Percentiles rank a stretch among this genome's conserved stretches.
phyloP scores from a whole-genome alignment of 257 asterid species.

The Scutellaria minor region DNA sequence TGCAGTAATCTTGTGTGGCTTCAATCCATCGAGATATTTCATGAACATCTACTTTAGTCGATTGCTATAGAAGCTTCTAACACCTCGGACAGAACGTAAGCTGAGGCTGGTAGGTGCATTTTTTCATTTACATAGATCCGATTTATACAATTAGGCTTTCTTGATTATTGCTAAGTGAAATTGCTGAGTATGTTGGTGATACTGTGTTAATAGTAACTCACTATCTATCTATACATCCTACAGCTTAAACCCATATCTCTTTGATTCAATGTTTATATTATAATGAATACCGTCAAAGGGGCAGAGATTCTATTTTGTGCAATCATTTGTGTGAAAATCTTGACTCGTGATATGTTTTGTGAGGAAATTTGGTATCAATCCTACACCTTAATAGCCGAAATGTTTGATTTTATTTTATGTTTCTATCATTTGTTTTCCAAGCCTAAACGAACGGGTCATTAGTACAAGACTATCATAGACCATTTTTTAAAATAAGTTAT shows the following conservation, averaged over 20 bases:
- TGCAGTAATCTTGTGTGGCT: slow-evolving; percentile 82
- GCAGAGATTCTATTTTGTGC: neutral
- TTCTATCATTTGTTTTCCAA: too few relatives aligned
- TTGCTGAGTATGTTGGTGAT: neutral
- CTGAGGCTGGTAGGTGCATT: too few relatives aligned
- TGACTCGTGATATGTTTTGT: neutral
- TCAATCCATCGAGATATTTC: slow-evolving; percentile 85
- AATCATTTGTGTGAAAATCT: neutral
- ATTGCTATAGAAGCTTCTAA: slow-evolving; percentile 47
- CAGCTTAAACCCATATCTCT: neutral
- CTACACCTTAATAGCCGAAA: too few relatives aligned
- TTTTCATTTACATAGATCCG: too few relatives aligned
- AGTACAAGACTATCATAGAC: too few relatives aligned
- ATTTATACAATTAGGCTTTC: too few relatives aligned
- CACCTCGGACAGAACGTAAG: slow-evolving; percentile 19
- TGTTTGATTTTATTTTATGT: too few relatives aligned
- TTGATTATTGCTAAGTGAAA: too few relatives aligned
- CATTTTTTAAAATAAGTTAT: too few relatives aligned
- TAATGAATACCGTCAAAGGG: neutral
- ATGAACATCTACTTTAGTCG: slow-evolving; percentile 80
- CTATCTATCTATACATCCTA: neutral
- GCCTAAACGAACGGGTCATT: too few relatives aligned
- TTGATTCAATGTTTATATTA: neutral
- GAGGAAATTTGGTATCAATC: too few relatives aligned
- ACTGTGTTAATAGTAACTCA: too few relatives aligned